Conservation (phyloP, 805 yeast species). For the Teunomyces atbi region DNA sequence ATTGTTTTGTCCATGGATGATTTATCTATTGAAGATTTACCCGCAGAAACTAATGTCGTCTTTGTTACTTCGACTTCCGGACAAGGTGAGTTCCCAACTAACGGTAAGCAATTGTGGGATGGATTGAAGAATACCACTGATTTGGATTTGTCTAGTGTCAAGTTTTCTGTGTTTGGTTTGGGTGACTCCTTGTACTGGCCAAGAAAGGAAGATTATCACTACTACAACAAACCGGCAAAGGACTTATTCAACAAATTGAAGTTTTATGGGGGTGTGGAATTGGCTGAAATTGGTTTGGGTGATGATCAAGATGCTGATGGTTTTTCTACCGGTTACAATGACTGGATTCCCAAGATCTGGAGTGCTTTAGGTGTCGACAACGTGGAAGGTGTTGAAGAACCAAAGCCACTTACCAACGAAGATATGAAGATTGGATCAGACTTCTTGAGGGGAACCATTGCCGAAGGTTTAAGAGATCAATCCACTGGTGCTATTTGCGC, state of each 20-base stretch:
- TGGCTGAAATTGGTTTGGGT: conserved; percentile 81
- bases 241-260: conserved; percentile 67
- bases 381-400: conserved; percentile 81
- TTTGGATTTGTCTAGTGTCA: conserved; percentile 58
- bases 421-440: conserved; percentile 89
- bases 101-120: conserved; percentile 78
- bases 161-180: conserved; percentile 66
- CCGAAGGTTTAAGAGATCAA: conserved; percentile 74
- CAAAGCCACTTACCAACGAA: conserved; percentile 89
- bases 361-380: conserved; percentile 82
- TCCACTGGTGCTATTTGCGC: conserved; percentile 91
- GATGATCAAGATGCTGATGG: conserved; percentile 99
- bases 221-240: conserved; percentile 86
- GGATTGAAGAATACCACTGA: conserved; percentile 59
- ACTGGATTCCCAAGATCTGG: conserved; percentile 87
- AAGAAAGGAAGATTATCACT: conserved; percentile 89
- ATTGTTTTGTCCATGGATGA: conserved; percentile 70
- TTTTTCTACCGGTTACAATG: conserved; percentile 82
- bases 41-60: conserved; percentile 66
- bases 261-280: conserved; percentile 69
- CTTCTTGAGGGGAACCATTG: conserved; percentile 90
- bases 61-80: conserved; percentile 77
- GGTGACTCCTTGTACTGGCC: conserved; percentile 95
- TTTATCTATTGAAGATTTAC: conserved; percentile 66
- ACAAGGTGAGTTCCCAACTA: conserved; percentile 84